Base-by-base conservation (phyloP, 2,329 filamentous ascomycete genomes). In the Alternaria triticina region DNA sequence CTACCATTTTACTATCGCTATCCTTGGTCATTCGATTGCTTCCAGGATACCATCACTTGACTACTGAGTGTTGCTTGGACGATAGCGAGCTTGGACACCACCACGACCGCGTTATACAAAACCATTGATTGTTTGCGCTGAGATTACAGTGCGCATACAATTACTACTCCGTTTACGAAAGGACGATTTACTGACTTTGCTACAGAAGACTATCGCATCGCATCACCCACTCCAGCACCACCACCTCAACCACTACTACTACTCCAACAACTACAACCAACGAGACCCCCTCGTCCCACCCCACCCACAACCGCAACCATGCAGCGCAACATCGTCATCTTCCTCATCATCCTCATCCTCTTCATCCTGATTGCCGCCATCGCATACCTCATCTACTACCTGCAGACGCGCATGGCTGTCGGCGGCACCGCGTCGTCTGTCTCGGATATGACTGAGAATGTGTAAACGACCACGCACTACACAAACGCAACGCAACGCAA, bases 251-350 rank as follows among this genome's bases (percentile, higher is more conserved):
- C 20, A 13, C 36, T 13, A 27, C 46, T 6, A 40, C 54, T 22
- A 57, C 27, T 33, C 15, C 33, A 17, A 54, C 36, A 6, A 36
- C 20, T 3, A 1, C 33, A 5, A 36, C 20, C 36, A 50, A 51
- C 60, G 45, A 63, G 36, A 46, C 17, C 23, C 36, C 43, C 27
- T 46, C 15, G 36, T 45, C 2, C 36, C 33, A 10, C 6, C 20
- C 25, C 7, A 13, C 20, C 40, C n/a, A 20, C 45, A 52, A 47
- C 47, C 58, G 54, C 62, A 64, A 82, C 54, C 49, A 85, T 85
- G 83, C 77, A 83, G 76, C 82, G 83, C 77, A 85, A 85, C 77
- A 77, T 85, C 67, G 83, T 83, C 78, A 83, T 85, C 78, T 83
- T 83, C 76, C 77, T 84, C 71, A 85, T 85, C 76, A 82, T 85